These are phyloP conservation scores for Nymphaea thermarum DNA, from an alignment of 164 flowering plant genomes.

Conservation along the genomic window DNA sequence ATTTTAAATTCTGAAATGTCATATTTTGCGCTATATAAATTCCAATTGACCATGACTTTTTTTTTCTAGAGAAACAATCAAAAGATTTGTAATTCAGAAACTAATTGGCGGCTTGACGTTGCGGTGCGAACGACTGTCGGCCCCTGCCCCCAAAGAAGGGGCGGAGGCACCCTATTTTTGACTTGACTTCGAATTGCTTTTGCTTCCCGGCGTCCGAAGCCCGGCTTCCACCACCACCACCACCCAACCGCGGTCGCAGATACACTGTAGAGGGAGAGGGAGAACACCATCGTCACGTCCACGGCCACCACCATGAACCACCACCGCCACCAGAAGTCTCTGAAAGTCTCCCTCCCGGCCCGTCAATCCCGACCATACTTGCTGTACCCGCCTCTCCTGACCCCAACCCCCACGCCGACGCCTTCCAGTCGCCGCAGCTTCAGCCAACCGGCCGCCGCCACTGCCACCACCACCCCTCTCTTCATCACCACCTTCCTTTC, in stretches of 20 bases:
- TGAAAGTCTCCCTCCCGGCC: conserved; percentile 23
- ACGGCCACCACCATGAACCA: conserved; percentile 38
- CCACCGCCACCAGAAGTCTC: conserved; percentile 29
- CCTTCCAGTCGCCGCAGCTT: conserved; percentile 58
- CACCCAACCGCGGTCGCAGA: not conserved
- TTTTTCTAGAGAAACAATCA: too few species aligned
- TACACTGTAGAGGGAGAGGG: not conserved
- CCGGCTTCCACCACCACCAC: not conserved
- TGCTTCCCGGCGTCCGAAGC: not conserved
- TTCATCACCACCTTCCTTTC: conserved; percentile 19
- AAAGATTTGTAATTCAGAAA: too few species aligned
- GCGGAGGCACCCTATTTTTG: not conserved
- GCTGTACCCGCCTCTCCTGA: conserved; percentile 6
- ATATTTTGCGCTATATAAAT: too few species aligned
- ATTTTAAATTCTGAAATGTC: too few species aligned
- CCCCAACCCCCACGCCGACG: conserved; percentile 54
- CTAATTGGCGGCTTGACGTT: too few species aligned
- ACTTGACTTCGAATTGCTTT: not conserved
- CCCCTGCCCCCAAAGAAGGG: too few species aligned
- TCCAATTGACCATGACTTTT: too few species aligned
- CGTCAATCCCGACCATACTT: conserved; percentile 38
- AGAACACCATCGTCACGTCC: conserved; percentile 15
- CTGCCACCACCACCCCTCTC: conserved; percentile 9
- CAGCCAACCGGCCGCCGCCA: conserved; percentile 5
- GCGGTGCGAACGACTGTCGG: too few species aligned